phyloP scores from a whole-genome alignment of 257 asterid genomes.

The Cinchona pubescens region DNA sequence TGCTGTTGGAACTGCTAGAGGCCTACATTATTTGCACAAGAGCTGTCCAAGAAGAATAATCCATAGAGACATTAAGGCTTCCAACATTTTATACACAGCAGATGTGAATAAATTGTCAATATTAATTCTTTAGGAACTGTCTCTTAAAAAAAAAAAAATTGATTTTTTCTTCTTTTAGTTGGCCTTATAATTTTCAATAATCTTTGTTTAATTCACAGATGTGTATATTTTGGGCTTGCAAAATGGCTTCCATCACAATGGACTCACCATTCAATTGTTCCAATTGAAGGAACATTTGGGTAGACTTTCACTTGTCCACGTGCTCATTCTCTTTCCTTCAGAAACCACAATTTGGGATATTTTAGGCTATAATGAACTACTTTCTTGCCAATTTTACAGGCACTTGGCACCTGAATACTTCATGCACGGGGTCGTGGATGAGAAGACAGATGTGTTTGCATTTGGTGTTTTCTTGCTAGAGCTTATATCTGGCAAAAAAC shows the following conservation, averaged over 20 bases:
- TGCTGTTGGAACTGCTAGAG: constrained; percentile 82
- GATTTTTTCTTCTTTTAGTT: not conserved
- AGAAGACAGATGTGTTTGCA: constrained; percentile 95
- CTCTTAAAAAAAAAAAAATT: too few relatives aligned
- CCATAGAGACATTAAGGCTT: constrained; percentile 85
- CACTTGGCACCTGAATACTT: constrained; percentile 96
- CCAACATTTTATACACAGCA: constrained; percentile 59
- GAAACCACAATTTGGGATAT: not conserved
- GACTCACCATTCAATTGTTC: constrained; percentile 91
- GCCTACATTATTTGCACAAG: constrained; percentile 84
- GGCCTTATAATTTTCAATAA: not conserved
- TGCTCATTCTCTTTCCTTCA: not conserved
- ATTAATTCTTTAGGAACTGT: too few relatives aligned
- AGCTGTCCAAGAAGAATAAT: constrained; percentile 87
- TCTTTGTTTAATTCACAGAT: constrained; percentile 43
- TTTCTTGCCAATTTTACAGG: constrained; percentile 29
- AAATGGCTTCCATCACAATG: constrained; percentile 99
- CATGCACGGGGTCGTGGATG: constrained; percentile 97
- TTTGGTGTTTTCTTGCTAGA: constrained; percentile 84
- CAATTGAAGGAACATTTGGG: constrained; percentile 99
- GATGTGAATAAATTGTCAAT: too few relatives aligned
- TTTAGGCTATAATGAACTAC: not conserved
- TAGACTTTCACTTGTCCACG: constrained; percentile 13
- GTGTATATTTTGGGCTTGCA: constrained; percentile 91
- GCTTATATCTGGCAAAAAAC: constrained; percentile 81